A percentile compares a stretch with the other conserved stretches of the same genome.
These are phyloP conservation scores for Spinellus fusiger DNA, from an alignment of 192 early-diverging fungal genomes.

Conservation along the genomic window DNA sequence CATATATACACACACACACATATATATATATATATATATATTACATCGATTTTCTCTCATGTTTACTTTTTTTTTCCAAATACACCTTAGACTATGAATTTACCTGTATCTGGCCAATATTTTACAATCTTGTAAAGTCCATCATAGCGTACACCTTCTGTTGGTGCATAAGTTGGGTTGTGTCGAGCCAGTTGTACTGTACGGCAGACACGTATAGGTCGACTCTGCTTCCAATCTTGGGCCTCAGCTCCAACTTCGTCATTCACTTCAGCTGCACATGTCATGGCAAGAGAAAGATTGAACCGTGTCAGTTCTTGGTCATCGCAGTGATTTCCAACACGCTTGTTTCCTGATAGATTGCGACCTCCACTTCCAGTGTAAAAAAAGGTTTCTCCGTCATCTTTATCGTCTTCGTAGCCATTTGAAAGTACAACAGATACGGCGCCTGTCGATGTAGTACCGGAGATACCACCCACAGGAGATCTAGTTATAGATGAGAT, in stretches of 20 bases:
- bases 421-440: slow-evolving; percentile 56
- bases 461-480: slow-evolving; percentile 58
- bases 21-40: background rate
- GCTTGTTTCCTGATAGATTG: slow-evolving; percentile 43
- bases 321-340: slow-evolving; percentile 41
- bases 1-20: background rate
- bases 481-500: slow-evolving; percentile 33
- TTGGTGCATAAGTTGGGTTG: slow-evolving; percentile 44
- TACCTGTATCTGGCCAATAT: slow-evolving; percentile 52
- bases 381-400: slow-evolving; percentile 57
- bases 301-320: slow-evolving; percentile 54
- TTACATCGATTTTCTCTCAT: background rate
- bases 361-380: slow-evolving; percentile 68
- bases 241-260: slow-evolving; percentile 37
- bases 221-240: slow-evolving; percentile 45
- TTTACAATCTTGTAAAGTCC: slow-evolving; percentile 61
- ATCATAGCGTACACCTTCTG: slow-evolving; percentile 56
- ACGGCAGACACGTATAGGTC: slow-evolving; percentile 54
- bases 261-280: slow-evolving; percentile 47
- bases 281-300: slow-evolving; percentile 54
- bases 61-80: background rate
- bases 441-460: slow-evolving; percentile 41
- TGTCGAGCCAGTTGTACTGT: slow-evolving; percentile 40
- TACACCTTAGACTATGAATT: background rate
- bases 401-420: slow-evolving; percentile 62